Evolutionary conservation across 2,329 filamentous ascomycete species (phyloP), one percentile per base, ranked within the genome.

Genomic region (Aspergillus novoparasiticus): DNA sequence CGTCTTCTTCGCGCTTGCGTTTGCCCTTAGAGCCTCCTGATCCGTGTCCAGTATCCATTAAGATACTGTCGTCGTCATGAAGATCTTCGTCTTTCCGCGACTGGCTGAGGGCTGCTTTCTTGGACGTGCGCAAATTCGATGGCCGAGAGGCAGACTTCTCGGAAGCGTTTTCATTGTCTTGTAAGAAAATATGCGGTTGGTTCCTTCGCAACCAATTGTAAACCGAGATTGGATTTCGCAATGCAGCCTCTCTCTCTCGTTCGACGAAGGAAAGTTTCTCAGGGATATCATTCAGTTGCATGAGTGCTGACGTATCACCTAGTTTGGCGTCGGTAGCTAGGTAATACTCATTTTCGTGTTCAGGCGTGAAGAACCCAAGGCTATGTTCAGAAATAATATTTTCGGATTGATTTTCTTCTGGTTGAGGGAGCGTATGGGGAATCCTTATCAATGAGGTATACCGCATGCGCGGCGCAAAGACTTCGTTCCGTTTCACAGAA

Each of bases 161-260:
- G 5, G 78, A 76, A 8, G 75, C 71, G 36, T 74, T 71, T 71
- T 90, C 88, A 61, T 88, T 87, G 71, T 93, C 91, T 75, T 96
- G 90, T 23, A 96, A 81, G 80, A 96, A 94, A 56, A 93, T 89
- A 76, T 94, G 89, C 3, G 93, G 91, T 63, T 92, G 89, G 77
- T 97, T 86, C 74, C 92, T 89, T 66, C 92, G 87, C 14, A 99
- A 86, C 95, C 95, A 99, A 77, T 96, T 97, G 81, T 96, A 96
- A 3, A 97, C 94, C 63, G 92, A 96, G 48, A 93, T 91, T 0
- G 94, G 93, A 75, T 98, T 98, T 58, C 86, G 86, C 28, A 93
- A 78, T 32, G 85, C 83, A 57, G 85, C 75, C 61, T 86, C 84
- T 74, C 79, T 84, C 78, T 82, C 85, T 63, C 80, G 78, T 60